A percentile compares a stretch with the other conserved stretches of the same genome.
phyloP scores from a whole-genome alignment of 305 asterid species.

The Ilex paraguariensis region DNA sequence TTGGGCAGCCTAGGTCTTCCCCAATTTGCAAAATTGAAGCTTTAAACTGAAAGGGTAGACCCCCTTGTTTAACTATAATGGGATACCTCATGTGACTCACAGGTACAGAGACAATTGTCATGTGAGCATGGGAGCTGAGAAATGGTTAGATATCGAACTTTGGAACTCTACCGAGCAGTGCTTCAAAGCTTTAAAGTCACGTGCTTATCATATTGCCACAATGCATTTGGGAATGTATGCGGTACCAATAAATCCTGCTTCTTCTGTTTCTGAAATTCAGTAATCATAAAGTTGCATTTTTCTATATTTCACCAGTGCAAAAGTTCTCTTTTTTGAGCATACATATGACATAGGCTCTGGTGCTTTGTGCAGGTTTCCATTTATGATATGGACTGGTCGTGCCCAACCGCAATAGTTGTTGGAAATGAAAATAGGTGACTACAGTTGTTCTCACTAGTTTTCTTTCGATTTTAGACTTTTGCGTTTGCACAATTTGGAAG shows the following conservation, averaged over 20 bases:
- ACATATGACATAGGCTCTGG: neutral
- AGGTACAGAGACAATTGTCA: constrained; percentile 92
- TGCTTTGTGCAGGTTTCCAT: constrained; percentile 60
- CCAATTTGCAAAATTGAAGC: no score
- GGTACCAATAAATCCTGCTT: constrained; percentile 27
- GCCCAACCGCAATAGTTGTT: constrained; percentile 88
- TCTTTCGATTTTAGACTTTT: neutral
- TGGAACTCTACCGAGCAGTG: constrained; percentile 77
- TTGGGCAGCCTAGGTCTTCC: no score
- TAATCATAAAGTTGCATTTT: neutral
- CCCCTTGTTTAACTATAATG: no score
- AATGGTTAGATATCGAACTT: constrained; percentile 93
- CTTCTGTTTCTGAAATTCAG: neutral
- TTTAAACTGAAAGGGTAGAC: no score
- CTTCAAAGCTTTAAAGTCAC: constrained; percentile 69
- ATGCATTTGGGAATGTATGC: constrained; percentile 66
- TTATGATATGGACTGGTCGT: constrained; percentile 88
- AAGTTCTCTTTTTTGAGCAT: neutral
- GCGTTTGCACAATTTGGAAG: no score
- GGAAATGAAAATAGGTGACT: constrained; percentile 77
- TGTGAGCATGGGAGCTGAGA: constrained; percentile 99
- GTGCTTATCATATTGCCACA: constrained; percentile 89
- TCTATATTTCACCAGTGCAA: neutral
- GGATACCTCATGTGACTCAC: constrained; percentile 3
- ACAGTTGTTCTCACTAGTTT: neutral